A percentile compares a stretch with the other conserved stretches of the same genome.
Conservation (phyloP, 2,329 filamentous ascomycete species). For the Podosphaera aphanis region DNA sequence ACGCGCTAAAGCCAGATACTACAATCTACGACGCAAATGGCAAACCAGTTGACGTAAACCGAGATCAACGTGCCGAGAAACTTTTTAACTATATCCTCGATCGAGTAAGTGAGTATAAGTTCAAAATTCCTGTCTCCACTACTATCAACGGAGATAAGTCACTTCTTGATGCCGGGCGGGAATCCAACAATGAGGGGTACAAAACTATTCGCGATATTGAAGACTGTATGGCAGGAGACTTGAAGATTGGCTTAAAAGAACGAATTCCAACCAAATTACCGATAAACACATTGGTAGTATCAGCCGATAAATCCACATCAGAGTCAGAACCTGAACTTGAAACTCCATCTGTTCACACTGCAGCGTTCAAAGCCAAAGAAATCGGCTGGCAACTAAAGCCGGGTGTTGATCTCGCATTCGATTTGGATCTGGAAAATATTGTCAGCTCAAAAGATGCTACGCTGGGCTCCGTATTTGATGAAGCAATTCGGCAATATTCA, state of each 20-base stretch:
- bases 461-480: slow-evolving; percentile 74
- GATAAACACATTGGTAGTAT: slow-evolving; percentile 10
- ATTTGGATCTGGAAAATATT: slow-evolving; percentile 46
- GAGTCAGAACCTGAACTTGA: slow-evolving; percentile 49
- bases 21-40: slow-evolving; percentile 77
- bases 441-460: slow-evolving; percentile 43
- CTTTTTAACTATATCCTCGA: slow-evolving; percentile 91
- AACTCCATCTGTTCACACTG: slow-evolving; percentile 43
- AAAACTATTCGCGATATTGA: slow-evolving; percentile 53
- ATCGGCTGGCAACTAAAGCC: slow-evolving; percentile 66
- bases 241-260: slow-evolving; percentile 26
- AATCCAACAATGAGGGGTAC: slow-evolving; percentile 45
- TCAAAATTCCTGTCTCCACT: slow-evolving; percentile 44
- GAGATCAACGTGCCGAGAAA: slow-evolving; percentile 68
- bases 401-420: slow-evolving; percentile 36
- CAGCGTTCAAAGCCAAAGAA: slow-evolving; percentile 49
- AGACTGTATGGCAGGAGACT: slow-evolving; percentile 31
- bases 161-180: slow-evolving; percentile 60
- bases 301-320: slow-evolving; percentile 46
- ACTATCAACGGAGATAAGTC: slow-evolving; percentile 64
- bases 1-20: slow-evolving; percentile 54
- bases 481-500: slow-evolving; percentile 74
- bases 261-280: slow-evolving; percentile 25
- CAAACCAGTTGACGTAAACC: slow-evolving; percentile 48
- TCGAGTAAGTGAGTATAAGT: slow-evolving; percentile 72